Evolutionary conservation across 176 grass and related monocot genomes (phyloP).

Genomic region (Carex pumila): DNA sequence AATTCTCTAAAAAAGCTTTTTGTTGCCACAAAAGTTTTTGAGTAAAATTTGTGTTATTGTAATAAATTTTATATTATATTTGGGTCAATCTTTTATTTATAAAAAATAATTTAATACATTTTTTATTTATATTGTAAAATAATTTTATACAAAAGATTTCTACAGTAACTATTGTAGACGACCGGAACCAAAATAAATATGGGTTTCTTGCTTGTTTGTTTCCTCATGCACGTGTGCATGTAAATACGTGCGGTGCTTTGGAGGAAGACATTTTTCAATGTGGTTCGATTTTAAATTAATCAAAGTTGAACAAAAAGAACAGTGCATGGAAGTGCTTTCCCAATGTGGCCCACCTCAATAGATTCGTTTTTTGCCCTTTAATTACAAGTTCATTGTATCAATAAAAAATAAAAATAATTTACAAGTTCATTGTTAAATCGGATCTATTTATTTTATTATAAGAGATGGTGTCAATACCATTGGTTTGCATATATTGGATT

Average conservation of each 20-base stretch:
- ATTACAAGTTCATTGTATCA: not conserved
- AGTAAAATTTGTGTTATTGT: too few species aligned
- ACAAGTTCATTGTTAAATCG: not conserved
- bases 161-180: not conserved
- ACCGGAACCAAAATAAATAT: not conserved
- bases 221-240: conserved; percentile 9
- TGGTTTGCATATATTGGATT: too few species aligned
- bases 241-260: conserved; percentile 9
- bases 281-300: conserved; percentile 1
- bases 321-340: conserved; percentile 9
- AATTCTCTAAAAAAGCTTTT: too few species aligned
- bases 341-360: not conserved
- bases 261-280: not conserved
- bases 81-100: too few species aligned
- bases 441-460: not conserved
- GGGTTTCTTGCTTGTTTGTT: not conserved
- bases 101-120: too few species aligned
- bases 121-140: too few species aligned
- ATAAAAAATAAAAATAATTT: not conserved
- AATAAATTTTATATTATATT: too few species aligned
- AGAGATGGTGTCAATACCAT: not conserved
- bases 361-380: not conserved
- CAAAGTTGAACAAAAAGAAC: not conserved
- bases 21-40: too few species aligned
- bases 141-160: too few species aligned